phyloP scores from a whole-genome alignment of 2,329 filamentous ascomycete species.

The Bipolaris oryzae region DNA sequence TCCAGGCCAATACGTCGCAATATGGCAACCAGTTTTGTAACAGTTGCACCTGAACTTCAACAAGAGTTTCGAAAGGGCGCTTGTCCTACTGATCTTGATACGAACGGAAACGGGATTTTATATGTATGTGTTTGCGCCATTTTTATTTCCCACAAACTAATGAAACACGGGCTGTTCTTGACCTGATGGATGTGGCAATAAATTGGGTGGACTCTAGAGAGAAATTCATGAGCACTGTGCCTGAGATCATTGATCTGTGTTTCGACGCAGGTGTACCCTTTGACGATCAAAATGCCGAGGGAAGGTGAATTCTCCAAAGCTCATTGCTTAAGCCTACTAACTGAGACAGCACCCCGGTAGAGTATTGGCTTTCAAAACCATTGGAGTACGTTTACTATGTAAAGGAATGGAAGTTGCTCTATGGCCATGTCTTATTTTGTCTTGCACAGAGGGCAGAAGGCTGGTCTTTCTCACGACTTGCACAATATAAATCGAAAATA shows the following conservation, averaged over 20 bases:
- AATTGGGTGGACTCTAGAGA: too few relatives aligned
- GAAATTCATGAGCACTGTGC: too few relatives aligned
- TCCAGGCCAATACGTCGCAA: too few relatives aligned
- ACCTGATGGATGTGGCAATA: background rate
- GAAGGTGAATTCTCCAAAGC: background rate
- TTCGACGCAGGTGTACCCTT: background rate
- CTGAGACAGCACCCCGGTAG: background rate
- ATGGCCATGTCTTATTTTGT: background rate
- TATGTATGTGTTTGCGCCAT: background rate
- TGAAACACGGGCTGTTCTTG: background rate
- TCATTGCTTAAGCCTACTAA: background rate
- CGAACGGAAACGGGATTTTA: background rate
- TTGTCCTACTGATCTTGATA: background rate
- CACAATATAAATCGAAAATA: rapidly evolving
- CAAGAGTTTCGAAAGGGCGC: background rate
- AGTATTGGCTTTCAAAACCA: background rate
- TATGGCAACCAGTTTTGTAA: background rate
- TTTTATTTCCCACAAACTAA: background rate
- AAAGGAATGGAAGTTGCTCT: too few relatives aligned
- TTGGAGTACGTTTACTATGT: rapidly evolving
- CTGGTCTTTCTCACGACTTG: background rate
- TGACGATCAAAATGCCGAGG: background rate
- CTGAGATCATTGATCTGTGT: background rate
- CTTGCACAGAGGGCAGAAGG: background rate
- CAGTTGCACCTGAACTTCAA: background rate